These are phyloP conservation scores for Trichoderma aggressivum DNA, from an alignment of 2,329 filamentous ascomycete species.

Conservation along the genomic window DNA sequence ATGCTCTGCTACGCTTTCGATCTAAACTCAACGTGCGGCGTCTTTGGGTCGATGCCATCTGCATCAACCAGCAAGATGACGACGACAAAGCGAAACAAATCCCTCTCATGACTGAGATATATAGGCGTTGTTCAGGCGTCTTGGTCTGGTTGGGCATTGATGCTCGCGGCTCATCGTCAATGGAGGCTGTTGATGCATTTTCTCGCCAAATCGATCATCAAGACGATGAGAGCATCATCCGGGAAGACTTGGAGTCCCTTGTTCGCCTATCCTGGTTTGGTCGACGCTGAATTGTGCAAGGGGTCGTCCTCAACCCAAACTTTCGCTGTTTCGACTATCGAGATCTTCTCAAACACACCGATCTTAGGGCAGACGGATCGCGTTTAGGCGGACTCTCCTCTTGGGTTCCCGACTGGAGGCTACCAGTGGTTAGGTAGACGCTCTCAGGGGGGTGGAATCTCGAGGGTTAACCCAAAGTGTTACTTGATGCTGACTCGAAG, in stretches of 20 bases:
- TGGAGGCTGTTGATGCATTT: neutral
- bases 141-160: neutral
- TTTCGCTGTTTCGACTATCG: neutral
- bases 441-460: neutral
- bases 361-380: neutral
- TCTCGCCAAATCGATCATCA: neutral
- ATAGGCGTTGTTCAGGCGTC: neutral
- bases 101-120: neutral
- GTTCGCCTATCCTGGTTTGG: neutral
- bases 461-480: neutral
- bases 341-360: neutral
- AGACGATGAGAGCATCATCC: neutral
- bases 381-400: neutral
- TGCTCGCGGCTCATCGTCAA: neutral
- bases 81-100: neutral
- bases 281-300: neutral
- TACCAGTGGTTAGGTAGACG: neutral
- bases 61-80: neutral
- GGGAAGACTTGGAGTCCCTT: neutral
- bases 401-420: neutral
- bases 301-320: neutral
- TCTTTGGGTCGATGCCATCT: neutral
- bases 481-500: neutral
- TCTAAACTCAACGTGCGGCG: neutral
- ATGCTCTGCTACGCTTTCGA: neutral